Evolutionary conservation across 495 filamentous ascomycete genomes (phyloP), one percentile per base, ranked within the genome.

Genomic region (Beverwykella pulmonaria): DNA sequence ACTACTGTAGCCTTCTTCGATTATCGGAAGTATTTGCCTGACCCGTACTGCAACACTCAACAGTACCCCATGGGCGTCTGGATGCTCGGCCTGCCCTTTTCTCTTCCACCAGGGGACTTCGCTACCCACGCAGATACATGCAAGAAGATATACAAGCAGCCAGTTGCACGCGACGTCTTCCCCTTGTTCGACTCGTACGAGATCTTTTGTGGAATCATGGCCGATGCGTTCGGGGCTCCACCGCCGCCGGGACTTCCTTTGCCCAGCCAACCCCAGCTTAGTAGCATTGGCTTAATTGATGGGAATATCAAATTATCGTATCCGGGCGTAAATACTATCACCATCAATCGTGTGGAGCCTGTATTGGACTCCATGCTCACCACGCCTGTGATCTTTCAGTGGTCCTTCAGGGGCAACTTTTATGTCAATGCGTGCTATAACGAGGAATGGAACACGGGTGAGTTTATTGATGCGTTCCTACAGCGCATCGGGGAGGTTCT

Each of bases 81-180:
- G 54, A 58, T 58, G 20, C 27, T 58, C 15, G 54, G 54, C 32
- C 54, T 58, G 17, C 54, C 54, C n/a, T 58, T 58, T 26, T 58
- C 54, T 19, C 54, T 58, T n/a, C 34, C 54, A 9, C 19, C 54
- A 8, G 32, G 23, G 2, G 54, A 58, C 29, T 58, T 58, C 34
- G 54, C 54, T 10, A 44, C 54, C 6, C 54, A 58, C 12, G 54
- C 32, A 3, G 54, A 36, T n/a, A 10, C 54, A 58, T 58, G 54
- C 32, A 19, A 10, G 12, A 58, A 39, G 23, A 29, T 58, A n/a
- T 58, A 58, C 54, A 58, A 23, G 32, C 54, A 58, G 34, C 54
- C 54, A n/a, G 54, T 58, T 26, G 54, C 54, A 27, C 54, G 54
- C 27, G 54, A 58, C n/a, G 54, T 58, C 27, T 58, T 58, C 29